A percentile compares a stretch with the other conserved stretches of the same genome.
Evolutionary conservation across 2,329 filamentous ascomycete genomes (phyloP).

Genomic region (Aspergillus sp.): DNA sequence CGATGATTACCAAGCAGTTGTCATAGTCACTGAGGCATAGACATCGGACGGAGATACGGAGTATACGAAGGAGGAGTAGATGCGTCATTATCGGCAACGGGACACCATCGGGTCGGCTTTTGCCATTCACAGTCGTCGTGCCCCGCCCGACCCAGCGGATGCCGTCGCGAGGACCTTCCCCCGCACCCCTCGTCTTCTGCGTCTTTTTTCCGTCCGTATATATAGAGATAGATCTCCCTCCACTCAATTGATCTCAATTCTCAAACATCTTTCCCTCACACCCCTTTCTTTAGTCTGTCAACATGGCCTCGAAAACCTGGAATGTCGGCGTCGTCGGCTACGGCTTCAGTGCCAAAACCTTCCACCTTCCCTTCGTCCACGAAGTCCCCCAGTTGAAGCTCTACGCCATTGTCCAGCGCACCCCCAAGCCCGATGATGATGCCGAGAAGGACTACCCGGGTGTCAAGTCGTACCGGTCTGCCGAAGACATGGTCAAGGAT

Average conservation of each 20-base stretch:
- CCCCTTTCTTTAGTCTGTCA: neutral
- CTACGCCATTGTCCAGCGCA: slow-evolving; percentile 74
- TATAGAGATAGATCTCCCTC: neutral
- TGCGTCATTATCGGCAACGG: slow-evolving; percentile 10
- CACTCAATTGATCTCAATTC: neutral
- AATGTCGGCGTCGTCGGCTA: slow-evolving; percentile 62
- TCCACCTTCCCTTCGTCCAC: slow-evolving; percentile 77
- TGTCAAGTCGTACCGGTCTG: slow-evolving; percentile 62
- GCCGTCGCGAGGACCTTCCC: slow-evolving; percentile 38
- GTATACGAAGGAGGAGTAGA: neutral
- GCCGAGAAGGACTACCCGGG: slow-evolving; percentile 67
- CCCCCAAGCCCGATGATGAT: slow-evolving; percentile 62
- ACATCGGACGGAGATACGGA: too few relatives aligned
- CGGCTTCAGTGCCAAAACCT: slow-evolving; percentile 70
- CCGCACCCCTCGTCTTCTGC: slow-evolving; percentile 19
- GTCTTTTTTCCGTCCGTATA: slow-evolving; percentile 7
- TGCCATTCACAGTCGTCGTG: slow-evolving; percentile 27
- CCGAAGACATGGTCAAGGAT: slow-evolving; percentile 65
- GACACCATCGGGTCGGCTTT: slow-evolving; percentile 51
- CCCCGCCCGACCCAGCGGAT: slow-evolving; percentile 24
- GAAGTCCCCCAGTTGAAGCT: slow-evolving; percentile 64
- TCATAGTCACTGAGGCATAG: too few relatives aligned
- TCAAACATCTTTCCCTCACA: neutral
- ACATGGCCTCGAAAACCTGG: slow-evolving; percentile 46
- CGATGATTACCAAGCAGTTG: too few relatives aligned